These are phyloP conservation scores for Dunaliella primolecta DNA, from an alignment of 139 green algal genomes.

Conservation along the genomic window DNA sequence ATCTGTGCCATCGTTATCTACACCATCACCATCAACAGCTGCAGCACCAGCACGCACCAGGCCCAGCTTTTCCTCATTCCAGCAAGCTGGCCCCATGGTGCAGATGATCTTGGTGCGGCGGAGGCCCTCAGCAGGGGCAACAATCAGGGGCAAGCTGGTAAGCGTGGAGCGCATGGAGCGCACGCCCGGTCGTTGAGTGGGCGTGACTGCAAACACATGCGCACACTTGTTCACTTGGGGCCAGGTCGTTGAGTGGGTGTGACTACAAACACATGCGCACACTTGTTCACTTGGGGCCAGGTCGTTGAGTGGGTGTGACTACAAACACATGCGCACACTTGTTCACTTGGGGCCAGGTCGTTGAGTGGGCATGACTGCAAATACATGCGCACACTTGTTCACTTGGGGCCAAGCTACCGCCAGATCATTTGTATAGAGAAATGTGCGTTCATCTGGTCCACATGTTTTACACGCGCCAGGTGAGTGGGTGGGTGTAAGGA, in stretches of 20 bases:
- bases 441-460: no score
- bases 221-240: not conserved
- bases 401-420: not conserved
- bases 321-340: not conserved
- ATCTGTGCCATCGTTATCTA: no score
- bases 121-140: conserved; percentile 23
- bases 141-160: conserved; percentile 56
- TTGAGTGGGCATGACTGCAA: conserved; percentile 30
- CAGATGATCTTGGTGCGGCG: conserved; percentile 73
- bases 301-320: conserved; percentile 34
- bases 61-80: conserved; percentile 51
- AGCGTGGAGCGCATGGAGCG: conserved; percentile 45
- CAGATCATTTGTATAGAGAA: no score
- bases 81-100: conserved; percentile 63
- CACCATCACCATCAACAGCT: no score
- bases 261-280: conserved; percentile 4
- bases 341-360: conserved; percentile 17
- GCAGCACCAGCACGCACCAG: conserved; percentile 1
- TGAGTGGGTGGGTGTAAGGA: no score
- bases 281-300: conserved; percentile 12
- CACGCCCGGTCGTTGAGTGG: conserved; percentile 36
- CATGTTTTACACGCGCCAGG: no score
- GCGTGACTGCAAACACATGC: conserved; percentile 16
- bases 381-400: not conserved
- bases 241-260: conserved; percentile 39